Evolutionary conservation across 2,329 filamentous ascomycete genomes (phyloP).

Genomic region (Botrytis deweyae): DNA sequence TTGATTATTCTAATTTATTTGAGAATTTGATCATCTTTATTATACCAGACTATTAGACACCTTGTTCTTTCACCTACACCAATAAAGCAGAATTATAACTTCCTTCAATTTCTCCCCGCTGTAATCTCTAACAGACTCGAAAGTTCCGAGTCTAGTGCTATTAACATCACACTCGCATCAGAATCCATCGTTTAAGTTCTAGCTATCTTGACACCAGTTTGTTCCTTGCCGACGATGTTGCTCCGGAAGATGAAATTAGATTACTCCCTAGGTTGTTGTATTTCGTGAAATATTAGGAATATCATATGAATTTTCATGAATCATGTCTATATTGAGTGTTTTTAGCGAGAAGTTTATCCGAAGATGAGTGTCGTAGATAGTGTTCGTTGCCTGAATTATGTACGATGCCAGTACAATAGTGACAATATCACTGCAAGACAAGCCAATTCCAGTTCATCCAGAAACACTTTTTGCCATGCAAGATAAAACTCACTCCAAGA

Average conservation of each 20-base stretch:
- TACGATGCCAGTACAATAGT: neutral
- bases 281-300: neutral
- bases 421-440: neutral
- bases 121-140: neutral
- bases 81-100: neutral
- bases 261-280: neutral
- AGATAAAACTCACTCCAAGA: neutral
- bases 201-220: neutral
- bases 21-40: too few relatives aligned
- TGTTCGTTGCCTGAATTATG: neutral
- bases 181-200: neutral
- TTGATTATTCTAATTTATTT: too few relatives aligned
- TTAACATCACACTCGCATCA: neutral
- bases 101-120: neutral
- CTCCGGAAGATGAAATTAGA: neutral
- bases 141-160: neutral
- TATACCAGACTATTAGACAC: too few relatives aligned
- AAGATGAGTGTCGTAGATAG: neutral
- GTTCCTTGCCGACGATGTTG: neutral
- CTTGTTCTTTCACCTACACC: neutral
- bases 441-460: neutral
- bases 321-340: neutral
- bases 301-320: accelerated
- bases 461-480: neutral
- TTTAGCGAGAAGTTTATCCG: neutral